Conservation (phyloP, 768 basidiomycete species). For the Leccinum rimulosum region DNA sequence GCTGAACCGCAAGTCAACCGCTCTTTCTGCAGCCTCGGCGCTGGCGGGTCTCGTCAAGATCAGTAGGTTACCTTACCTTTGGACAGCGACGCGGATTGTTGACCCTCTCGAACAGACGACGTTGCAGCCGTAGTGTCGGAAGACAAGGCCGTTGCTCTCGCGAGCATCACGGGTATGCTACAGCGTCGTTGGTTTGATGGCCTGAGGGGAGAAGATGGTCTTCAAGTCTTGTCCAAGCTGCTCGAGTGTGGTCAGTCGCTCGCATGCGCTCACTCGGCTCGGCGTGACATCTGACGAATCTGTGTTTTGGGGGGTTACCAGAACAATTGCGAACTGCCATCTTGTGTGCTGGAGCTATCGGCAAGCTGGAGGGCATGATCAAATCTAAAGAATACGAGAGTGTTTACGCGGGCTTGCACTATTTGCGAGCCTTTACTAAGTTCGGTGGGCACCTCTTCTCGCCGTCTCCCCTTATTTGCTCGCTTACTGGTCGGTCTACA, state of each 20-base stretch:
- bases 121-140: slow-evolving; percentile 11
- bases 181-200: slow-evolving; percentile 29
- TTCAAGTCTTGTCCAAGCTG: slow-evolving; percentile 18
- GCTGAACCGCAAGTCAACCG: slow-evolving; percentile 15
- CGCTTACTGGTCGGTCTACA: neutral
- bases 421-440: slow-evolving; percentile 19
- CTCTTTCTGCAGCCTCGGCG: slow-evolving; percentile 18
- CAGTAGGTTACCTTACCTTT: slow-evolving; percentile 11
- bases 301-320: neutral
- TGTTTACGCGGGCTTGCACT: slow-evolving; percentile 22
- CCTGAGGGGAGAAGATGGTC: slow-evolving; percentile 25
- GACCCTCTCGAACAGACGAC: slow-evolving; percentile 12
- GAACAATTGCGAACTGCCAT: slow-evolving; percentile 15
- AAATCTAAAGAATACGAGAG: slow-evolving; percentile 2
- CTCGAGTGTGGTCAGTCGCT: slow-evolving; percentile 22
- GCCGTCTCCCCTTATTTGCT: neutral
- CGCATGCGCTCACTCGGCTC: no score
- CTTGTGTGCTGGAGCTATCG: slow-evolving; percentile 14
- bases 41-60: slow-evolving; percentile 18
- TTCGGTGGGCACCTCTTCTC: slow-evolving; percentile 10
- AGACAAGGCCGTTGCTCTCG: slow-evolving; percentile 1
- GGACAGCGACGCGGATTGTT: neutral
- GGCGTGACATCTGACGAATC: neutral
- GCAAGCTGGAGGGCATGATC: slow-evolving; percentile 16
- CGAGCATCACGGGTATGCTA: slow-evolving; percentile 21